Evolutionary conservation across 2,329 filamentous ascomycete species (phyloP), one percentile per base, ranked within the genome.

Genomic region (Orbilia brochopaga): DNA sequence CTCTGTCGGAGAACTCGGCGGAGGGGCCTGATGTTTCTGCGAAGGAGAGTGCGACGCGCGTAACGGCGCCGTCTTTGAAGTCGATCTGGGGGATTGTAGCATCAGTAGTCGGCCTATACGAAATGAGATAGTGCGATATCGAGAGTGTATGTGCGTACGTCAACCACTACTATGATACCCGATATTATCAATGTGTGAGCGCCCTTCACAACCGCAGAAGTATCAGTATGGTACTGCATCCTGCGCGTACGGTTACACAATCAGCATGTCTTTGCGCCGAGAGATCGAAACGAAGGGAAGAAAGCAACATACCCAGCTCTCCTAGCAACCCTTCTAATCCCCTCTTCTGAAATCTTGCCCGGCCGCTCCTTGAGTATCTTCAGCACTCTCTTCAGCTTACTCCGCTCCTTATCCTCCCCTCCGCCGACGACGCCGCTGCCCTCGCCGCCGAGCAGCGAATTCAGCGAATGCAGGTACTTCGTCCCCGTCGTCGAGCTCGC

Each of bases 281-380:
- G 13, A 42, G 5, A 3, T 15, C 11, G 37, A 17, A 42, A 2
- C 4, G n/a, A 2, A 42, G n/a, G n/a, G n/a, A 15, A 4, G 32
- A 13, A 57, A 40, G 60, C 13, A 52, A 10, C 70, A 15, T 51
- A 77, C 19, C 88, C 89, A 60, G 88, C 83, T 61, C 86, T 83
- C 75, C 85, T 85, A 7, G 87, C 88, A 30, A 93, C 80, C 60
- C 89, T 83, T 78, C 90, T 87, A n/a, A 94, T 82, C 1, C 89
- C 89, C 30, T 89, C 86, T 76, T 90, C 88, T 75, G 89, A 90
- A 40, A 93, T 76, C 46, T 75, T 61, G 17, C 76, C 76, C 3
- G 76, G 76, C 10, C 72, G 56, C 35, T 55, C 52, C 15, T 74
- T 74, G 0, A 77, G 55, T 19, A 76, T 59, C 32, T 74, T 74